Evolutionary conservation across 2,329 filamentous ascomycete genomes (phyloP).

Genomic region (Septoria linicola): DNA sequence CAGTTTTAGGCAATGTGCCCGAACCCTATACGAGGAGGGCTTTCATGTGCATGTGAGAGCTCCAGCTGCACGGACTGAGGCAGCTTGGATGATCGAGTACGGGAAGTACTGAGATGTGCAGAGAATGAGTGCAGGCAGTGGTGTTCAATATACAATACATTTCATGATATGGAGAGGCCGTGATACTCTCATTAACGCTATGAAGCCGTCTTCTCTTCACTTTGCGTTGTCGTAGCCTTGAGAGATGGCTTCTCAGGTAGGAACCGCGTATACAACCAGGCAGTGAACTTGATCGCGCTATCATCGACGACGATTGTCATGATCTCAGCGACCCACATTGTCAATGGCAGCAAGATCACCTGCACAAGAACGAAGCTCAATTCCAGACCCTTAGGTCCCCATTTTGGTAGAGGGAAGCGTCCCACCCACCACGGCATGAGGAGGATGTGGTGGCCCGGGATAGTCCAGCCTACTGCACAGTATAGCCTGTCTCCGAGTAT

Average conservation of each 20-base stretch:
- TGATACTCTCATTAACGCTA: slow-evolving; percentile 4
- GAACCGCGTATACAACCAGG: slow-evolving; percentile 57
- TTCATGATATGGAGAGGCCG: slow-evolving; percentile 7
- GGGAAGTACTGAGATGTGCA: not conserved
- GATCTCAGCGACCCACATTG: slow-evolving; percentile 58
- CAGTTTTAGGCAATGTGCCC: not conserved
- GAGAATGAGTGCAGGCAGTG: not conserved
- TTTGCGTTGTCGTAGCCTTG: slow-evolving; percentile 7
- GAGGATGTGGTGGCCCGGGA: slow-evolving; percentile 47
- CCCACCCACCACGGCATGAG: slow-evolving; percentile 59
- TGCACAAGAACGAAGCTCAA: slow-evolving; percentile 60
- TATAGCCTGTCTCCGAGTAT: slow-evolving; percentile 64
- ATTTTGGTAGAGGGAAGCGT: slow-evolving; percentile 54
- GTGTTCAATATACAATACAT: slow-evolving; percentile 3
- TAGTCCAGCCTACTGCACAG: slow-evolving; percentile 57
- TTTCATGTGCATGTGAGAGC: too few species aligned
- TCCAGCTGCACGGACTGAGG: too few species aligned
- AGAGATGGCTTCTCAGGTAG: slow-evolving; percentile 18
- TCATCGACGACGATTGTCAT: slow-evolving; percentile 59
- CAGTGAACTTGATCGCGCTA: slow-evolving; percentile 58
- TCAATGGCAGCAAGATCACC: slow-evolving; percentile 59
- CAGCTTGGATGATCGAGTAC: not conserved
- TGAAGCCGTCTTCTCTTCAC: slow-evolving; percentile 14
- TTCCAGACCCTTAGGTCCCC: slow-evolving; percentile 60
- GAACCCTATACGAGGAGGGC: not conserved